Conservation (phyloP, 352 stramenopile species). For the Bremia lactucae region DNA sequence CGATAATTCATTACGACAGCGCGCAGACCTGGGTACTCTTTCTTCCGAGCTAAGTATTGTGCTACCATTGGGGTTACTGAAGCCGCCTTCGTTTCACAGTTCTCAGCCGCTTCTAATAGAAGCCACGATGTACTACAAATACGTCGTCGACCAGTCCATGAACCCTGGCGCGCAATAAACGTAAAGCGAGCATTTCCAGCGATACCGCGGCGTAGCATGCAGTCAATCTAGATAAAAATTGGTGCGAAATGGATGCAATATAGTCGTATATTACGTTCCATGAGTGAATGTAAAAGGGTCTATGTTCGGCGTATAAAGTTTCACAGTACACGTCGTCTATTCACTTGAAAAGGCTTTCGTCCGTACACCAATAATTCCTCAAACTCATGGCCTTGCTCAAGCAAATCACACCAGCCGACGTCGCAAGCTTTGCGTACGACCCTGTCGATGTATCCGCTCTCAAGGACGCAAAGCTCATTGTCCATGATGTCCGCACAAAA, state of each 20-base stretch:
- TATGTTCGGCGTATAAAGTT: too few relatives aligned
- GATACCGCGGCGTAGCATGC: constrained; percentile 8
- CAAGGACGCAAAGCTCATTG: constrained; percentile 48
- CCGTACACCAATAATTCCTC: too few relatives aligned
- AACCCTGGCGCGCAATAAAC: neutral
- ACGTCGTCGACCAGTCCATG: constrained; percentile 1
- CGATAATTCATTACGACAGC: too few relatives aligned
- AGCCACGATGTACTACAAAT: constrained; percentile 4
- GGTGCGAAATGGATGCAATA: too few relatives aligned
- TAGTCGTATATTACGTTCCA: too few relatives aligned
- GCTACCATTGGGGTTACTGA: constrained; percentile 53
- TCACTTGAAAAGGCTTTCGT: too few relatives aligned
- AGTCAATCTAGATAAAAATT: too few relatives aligned
- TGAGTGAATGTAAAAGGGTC: too few relatives aligned
- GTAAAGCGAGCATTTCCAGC: constrained; percentile 7
- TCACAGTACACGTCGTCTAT: too few relatives aligned
- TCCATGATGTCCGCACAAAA: constrained; percentile 47
- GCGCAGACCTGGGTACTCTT: constrained; percentile 71
- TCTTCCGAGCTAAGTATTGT: constrained; percentile 66
- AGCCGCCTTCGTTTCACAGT: constrained; percentile 1
- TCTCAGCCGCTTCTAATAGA: constrained; percentile 8
- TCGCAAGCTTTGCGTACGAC: constrained; percentile 73
- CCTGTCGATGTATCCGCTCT: constrained; percentile 59
- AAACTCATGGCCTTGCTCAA: constrained; percentile 37
- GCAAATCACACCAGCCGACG: constrained; percentile 55